Conservation (phyloP, 257 asterid species). For the Scutellaria barbata region DNA sequence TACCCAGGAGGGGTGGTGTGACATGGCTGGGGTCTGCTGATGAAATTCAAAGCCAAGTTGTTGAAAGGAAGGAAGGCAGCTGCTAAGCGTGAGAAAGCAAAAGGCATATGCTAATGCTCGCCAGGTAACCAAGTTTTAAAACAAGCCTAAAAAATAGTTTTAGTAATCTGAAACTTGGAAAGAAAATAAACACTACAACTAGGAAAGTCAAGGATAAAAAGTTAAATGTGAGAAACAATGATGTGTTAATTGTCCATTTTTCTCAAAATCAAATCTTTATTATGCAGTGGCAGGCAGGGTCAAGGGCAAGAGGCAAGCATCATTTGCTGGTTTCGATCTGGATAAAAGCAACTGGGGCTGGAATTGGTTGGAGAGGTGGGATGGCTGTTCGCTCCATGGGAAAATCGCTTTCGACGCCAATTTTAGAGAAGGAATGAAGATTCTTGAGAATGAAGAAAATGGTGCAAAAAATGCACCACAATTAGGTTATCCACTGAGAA, state of each 20-base stretch:
- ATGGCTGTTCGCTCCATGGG: slow-evolving; percentile 99
- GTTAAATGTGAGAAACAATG: neutral
- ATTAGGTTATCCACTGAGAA: slow-evolving; percentile 46
- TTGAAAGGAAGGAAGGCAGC: slow-evolving; percentile 94
- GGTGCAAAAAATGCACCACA: slow-evolving; percentile 42
- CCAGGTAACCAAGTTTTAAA: slow-evolving; percentile 56
- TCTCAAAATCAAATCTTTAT: slow-evolving; percentile 16
- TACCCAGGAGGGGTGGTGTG: slow-evolving; percentile 87
- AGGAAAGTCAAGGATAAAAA: too few species aligned
- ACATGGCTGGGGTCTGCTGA: slow-evolving; percentile 72
- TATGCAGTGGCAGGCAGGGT: slow-evolving; percentile 92
- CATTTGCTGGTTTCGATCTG: slow-evolving; percentile 60
- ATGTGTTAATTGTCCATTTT: neutral
- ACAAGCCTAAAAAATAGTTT: neutral
- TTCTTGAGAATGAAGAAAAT: slow-evolving; percentile 45
- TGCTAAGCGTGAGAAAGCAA: slow-evolving; percentile 91
- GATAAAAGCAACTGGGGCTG: slow-evolving; percentile 87
- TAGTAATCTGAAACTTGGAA: neutral
- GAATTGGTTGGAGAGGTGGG: slow-evolving; percentile 99
- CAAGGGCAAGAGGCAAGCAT: slow-evolving; percentile 64
- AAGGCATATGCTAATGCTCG: slow-evolving; percentile 94
- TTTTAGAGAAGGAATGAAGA: slow-evolving; percentile 60
- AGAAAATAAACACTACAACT: neutral
- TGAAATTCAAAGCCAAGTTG: slow-evolving; percentile 78
- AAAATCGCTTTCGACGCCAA: slow-evolving; percentile 64